Evolutionary conservation across 2,329 filamentous ascomycete species (phyloP).

Genomic region (Lachnellula subtilissima): DNA sequence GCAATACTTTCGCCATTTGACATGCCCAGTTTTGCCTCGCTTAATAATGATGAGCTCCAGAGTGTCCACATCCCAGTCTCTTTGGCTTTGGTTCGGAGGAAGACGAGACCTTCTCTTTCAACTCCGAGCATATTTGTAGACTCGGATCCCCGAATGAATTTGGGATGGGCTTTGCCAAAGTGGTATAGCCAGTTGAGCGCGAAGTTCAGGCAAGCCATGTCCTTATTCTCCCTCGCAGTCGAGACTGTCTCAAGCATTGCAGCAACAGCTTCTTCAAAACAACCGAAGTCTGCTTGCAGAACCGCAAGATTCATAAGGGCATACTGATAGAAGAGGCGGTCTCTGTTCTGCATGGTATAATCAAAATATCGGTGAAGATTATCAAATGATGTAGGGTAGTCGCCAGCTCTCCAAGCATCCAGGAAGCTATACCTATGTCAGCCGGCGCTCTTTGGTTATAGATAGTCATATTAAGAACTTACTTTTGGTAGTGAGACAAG

Average conservation of each 20-base stretch:
- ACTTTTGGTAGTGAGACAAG: constrained; percentile 71
- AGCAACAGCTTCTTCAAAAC: constrained; percentile 80
- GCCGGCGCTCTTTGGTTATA: neutral
- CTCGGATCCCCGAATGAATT: constrained; percentile 64
- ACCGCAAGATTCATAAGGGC: constrained; percentile 90
- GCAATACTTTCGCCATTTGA: constrained; percentile 62
- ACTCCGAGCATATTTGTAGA: constrained; percentile 70
- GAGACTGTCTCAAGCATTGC: constrained; percentile 94
- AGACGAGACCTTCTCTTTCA: constrained; percentile 75
- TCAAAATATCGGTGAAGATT: constrained; percentile 93
- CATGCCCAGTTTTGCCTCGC: constrained; percentile 77
- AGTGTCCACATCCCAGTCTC: constrained; percentile 83
- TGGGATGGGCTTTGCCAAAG: constrained; percentile 80
- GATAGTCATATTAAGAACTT: constrained; percentile 16
- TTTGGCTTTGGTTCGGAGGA: constrained; percentile 79
- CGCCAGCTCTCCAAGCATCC: constrained; percentile 85
- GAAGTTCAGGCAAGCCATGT: constrained; percentile 90
- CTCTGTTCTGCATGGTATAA: constrained; percentile 82
- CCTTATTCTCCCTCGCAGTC: constrained; percentile 89
- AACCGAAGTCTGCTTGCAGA: constrained; percentile 92
- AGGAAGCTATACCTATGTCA: constrained; percentile 58
- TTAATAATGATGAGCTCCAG: constrained; percentile 76
- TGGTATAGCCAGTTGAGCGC: constrained; percentile 94
- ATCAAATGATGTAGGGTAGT: constrained; percentile 87
- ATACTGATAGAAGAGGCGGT: constrained; percentile 88